Evolutionary conservation across 192 early-diverging fungal species (phyloP).

Genomic region (Gonapodya prolifera): DNA sequence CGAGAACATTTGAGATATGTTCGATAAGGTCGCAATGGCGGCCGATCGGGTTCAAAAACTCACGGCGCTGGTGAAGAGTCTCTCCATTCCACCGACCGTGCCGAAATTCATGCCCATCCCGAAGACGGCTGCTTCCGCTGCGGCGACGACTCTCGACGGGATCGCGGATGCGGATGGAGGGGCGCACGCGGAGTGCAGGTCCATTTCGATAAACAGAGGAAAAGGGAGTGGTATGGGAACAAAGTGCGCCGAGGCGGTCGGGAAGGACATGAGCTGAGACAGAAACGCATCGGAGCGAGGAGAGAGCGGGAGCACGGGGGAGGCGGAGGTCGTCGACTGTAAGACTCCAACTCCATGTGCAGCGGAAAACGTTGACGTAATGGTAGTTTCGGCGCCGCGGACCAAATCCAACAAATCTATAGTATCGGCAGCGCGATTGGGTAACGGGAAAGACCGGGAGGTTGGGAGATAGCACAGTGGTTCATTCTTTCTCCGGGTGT

Average conservation of each 20-base stretch:
- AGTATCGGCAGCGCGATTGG: too few relatives aligned
- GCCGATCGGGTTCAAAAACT: too few relatives aligned
- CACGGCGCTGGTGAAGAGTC: neutral
- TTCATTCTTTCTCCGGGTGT: neutral
- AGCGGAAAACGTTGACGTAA: too few relatives aligned
- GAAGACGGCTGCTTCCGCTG: neutral
- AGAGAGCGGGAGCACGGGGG: too few relatives aligned
- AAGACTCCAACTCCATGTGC: too few relatives aligned
- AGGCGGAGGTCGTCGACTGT: too few relatives aligned
- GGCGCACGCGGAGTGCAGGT: neutral
- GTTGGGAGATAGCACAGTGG: neutral
- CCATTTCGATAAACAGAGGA: neutral
- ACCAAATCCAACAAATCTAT: too few relatives aligned
- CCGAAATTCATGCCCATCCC: neutral
- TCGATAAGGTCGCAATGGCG: too few relatives aligned
- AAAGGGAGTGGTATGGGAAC: neutral
- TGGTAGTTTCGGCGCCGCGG: too few relatives aligned
- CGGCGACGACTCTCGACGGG: neutral
- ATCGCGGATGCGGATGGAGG: neutral
- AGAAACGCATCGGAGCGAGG: too few relatives aligned
- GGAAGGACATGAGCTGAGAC: neutral
- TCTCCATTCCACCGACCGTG: neutral
- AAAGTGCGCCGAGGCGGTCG: neutral
- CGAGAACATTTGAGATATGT: too few relatives aligned
- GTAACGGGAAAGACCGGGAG: neutral